phyloP scores from a whole-genome alignment of 2,329 filamentous ascomycete genomes.

The Cladosporium sp. region DNA sequence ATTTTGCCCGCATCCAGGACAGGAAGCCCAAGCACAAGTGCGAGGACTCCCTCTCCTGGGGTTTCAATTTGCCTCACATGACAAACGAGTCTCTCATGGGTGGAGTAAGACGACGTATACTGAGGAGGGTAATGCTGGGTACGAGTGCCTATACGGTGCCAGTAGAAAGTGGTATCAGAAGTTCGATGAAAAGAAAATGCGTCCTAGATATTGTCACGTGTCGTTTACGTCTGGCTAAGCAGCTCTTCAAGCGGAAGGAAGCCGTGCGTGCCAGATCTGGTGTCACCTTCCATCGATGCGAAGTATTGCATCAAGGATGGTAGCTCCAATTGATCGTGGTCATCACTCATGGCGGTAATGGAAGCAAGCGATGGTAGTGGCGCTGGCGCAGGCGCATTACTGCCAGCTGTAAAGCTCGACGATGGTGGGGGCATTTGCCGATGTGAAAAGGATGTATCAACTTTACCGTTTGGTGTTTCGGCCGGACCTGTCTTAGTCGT shows the following conservation, averaged over 20 bases:
- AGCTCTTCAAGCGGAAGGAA: slow-evolving; percentile 23
- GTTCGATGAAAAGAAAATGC: background rate
- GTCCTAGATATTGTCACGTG: background rate
- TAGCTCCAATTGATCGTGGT: slow-evolving; percentile 25
- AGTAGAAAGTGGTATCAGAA: background rate
- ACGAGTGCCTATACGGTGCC: background rate
- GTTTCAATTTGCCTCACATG: slow-evolving; percentile 28
- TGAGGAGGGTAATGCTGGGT: slow-evolving; percentile 22
- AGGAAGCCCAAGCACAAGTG: background rate
- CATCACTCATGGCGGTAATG: slow-evolving; percentile 17
- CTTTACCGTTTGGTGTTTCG: background rate
- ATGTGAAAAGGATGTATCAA: background rate
- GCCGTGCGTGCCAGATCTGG: slow-evolving; percentile 13
- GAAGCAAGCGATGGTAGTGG: slow-evolving; percentile 20
- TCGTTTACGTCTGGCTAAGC: slow-evolving; percentile 12
- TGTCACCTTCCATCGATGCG: slow-evolving; percentile 17
- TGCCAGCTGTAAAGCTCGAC: background rate
- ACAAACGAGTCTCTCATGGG: slow-evolving; percentile 32
- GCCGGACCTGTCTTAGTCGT: background rate
- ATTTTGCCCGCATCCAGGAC: slow-evolving; percentile 11
- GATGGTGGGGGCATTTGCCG: background rate
- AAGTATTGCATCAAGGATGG: slow-evolving; percentile 26
- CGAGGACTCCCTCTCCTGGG: background rate
- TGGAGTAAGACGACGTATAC: slow-evolving; percentile 30
- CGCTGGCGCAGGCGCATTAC: slow-evolving; percentile 5